These are phyloP conservation scores for Suillus tomentosus DNA, from an alignment of 768 basidiomycete species.

Conservation along the genomic window DNA sequence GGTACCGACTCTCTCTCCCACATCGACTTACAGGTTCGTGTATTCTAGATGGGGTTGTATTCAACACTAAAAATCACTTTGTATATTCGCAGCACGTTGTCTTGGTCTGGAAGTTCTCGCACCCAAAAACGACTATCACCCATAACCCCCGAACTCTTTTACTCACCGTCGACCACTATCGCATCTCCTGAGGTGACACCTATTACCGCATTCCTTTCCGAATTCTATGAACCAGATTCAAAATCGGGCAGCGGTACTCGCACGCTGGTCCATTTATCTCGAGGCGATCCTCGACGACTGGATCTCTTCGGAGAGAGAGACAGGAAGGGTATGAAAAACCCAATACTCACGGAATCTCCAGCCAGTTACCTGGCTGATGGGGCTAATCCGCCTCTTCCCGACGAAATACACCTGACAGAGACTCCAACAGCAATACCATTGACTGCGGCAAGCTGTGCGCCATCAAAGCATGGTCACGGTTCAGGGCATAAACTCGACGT, in stretches of 20 bases:
- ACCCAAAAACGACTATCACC: conserved; percentile 19
- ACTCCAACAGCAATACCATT: not conserved
- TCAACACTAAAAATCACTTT: not conserved
- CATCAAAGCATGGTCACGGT: not conserved
- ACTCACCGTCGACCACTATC: conserved; percentile 15
- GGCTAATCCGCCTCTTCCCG: not conserved
- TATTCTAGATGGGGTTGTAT: not conserved
- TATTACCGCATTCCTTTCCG: conserved; percentile 13
- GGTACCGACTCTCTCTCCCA: conserved; percentile 21
- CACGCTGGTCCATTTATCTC: not conserved
- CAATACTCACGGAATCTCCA: not conserved
- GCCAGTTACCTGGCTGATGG: not conserved
- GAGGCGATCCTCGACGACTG: not conserved
- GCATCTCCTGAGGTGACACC: conserved; percentile 15
- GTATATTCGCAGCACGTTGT: conserved; percentile 13
- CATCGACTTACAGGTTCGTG: conserved; percentile 29
- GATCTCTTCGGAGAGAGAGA: conserved; percentile 5
- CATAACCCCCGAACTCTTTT: conserved; percentile 23
- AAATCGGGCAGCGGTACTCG: not conserved
- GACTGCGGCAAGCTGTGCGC: not conserved
- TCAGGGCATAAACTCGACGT: not conserved
- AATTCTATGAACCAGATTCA: conserved; percentile 14
- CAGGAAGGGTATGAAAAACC: not conserved
- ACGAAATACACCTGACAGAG: not conserved
- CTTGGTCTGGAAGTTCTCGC: conserved; percentile 20